These are phyloP conservation scores for Lanzia echinophila DNA, from an alignment of 2,329 filamentous ascomycete species.

Conservation along the genomic window DNA sequence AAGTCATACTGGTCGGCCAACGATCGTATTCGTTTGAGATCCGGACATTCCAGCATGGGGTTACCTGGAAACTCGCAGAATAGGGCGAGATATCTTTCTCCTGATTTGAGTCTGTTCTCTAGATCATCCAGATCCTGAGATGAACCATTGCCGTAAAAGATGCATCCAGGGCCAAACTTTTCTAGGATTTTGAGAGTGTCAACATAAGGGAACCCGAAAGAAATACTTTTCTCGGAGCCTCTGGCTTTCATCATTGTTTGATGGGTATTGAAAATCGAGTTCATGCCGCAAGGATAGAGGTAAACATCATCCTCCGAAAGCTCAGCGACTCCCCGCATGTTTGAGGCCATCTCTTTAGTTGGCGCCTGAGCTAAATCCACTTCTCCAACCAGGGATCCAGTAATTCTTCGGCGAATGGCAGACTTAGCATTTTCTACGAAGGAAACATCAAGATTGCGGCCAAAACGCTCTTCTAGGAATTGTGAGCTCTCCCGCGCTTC, in stretches of 20 bases:
- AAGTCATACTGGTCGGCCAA: conserved; percentile 83
- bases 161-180: conserved; percentile 85
- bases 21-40: conserved; percentile 71
- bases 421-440: conserved; percentile 76
- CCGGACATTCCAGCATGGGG: conserved; percentile 76
- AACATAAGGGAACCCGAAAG: conserved; percentile 95
- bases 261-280: conserved; percentile 86
- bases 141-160: conserved; percentile 81
- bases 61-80: conserved; percentile 97
- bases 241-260: conserved; percentile 61
- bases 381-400: conserved; percentile 72
- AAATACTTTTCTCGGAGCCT: conserved; percentile 67
- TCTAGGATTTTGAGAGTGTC: conserved; percentile 92
- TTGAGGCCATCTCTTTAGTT: conserved; percentile 41
- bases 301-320: conserved; percentile 84
- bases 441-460: conserved; percentile 76
- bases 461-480: conserved; percentile 92
- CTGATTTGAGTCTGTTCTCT: conserved; percentile 60
- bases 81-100: conserved; percentile 72
- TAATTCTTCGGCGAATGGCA: conserved; percentile 81
- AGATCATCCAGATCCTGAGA: conserved; percentile 76
- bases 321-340: conserved; percentile 50
- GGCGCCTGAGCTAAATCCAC: conserved; percentile 55
- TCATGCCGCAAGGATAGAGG: conserved; percentile 88
- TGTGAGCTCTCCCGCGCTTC: conserved; percentile 57